Base-by-base conservation (phyloP, 106 monocot genomes). In the Iris macrosiphon region DNA sequence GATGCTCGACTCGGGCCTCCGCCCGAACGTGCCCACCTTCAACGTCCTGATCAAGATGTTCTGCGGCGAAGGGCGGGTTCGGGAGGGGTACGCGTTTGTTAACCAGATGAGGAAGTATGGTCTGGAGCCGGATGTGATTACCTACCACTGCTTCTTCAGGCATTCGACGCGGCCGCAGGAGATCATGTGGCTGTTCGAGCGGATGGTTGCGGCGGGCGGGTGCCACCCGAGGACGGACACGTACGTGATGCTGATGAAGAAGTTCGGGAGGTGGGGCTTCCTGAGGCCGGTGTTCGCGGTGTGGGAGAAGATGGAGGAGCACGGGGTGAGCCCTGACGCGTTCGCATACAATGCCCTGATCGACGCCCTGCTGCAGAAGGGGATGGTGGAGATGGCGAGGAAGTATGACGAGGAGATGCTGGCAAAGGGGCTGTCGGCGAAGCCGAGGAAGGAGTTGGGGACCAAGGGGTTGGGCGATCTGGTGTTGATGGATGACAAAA, bases 241-340 rank as follows among this genome's bases (percentile, higher is more conserved):
- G 0, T 96, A 90, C 49, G 79, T 82, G 29, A 83, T 96, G 90
- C 61, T 96, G 51, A 74, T 96, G 57, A 86, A 75, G 62, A 89
- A 86, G 75, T 96, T 96, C 48, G 89, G 95, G 29, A 79, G 79
- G 69, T 96, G 89, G 95, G 95, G 95, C 1, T 96, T 89, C 49
- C 69, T 96, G 16, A 70, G 86, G 60, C 90, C 82, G 4, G 86
- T 86, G 17, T 80, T 85, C 40, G 37, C 61, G 55, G 60, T 96
- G 12, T 96, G 96, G 96, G 67, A 67, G 39, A 60, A 63, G 40
- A 96, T 96, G 74, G 77, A 77, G 67, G 74, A 86, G 53, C 67
- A 77, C 22, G 89, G 89, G 25, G 56, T 47, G 57, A 86, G 83
- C 34, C 96, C 89, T 0, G 90, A 96, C 71, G 75, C 69, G 3